Evolutionary conservation across 2,329 filamentous ascomycete genomes (phyloP).

Genomic region (Cercospora sesami): DNA sequence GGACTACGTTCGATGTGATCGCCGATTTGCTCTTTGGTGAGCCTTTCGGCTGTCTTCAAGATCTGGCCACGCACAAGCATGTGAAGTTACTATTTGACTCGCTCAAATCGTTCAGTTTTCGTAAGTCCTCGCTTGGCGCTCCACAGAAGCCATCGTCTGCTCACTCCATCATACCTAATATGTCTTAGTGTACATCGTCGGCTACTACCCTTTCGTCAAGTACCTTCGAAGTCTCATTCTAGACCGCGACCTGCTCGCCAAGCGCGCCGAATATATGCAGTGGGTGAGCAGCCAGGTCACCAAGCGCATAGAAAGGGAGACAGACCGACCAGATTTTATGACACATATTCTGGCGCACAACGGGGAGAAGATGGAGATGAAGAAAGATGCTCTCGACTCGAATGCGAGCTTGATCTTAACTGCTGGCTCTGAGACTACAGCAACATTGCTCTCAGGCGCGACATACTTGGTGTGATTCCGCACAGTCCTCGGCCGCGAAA

Average conservation of each 20-base stretch:
- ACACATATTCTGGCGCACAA: conserved; percentile 49
- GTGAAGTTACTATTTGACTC: conserved; percentile 30
- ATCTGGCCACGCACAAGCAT: conserved; percentile 32
- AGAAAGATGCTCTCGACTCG: conserved; percentile 36
- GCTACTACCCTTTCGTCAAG: conserved; percentile 33
- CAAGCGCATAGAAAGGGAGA: conserved; percentile 35
- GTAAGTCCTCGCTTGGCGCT: not conserved
- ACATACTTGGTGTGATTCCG: conserved; percentile 44
- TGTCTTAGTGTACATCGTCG: conserved; percentile 26
- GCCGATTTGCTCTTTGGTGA: conserved; percentile 30
- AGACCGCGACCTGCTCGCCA: conserved; percentile 23
- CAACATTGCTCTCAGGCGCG: conserved; percentile 47
- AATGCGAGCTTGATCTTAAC: conserved; percentile 52
- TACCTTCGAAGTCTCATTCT: conserved; percentile 27
- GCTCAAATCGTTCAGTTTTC: conserved; percentile 33
- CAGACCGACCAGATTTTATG: conserved; percentile 48
- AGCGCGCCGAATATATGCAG: conserved; percentile 29
- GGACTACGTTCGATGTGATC: conserved; percentile 41
- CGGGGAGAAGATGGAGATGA: conserved; percentile 28
- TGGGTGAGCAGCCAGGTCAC: conserved; percentile 33
- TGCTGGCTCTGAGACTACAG: conserved; percentile 55
- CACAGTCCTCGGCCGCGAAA: too few relatives aligned
- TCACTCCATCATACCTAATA: not conserved
- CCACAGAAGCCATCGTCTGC: too few relatives aligned
- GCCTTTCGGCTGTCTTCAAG: conserved; percentile 30